Conservation (phyloP, 257 asterid species). For the Rehmannia glutinosa region DNA sequence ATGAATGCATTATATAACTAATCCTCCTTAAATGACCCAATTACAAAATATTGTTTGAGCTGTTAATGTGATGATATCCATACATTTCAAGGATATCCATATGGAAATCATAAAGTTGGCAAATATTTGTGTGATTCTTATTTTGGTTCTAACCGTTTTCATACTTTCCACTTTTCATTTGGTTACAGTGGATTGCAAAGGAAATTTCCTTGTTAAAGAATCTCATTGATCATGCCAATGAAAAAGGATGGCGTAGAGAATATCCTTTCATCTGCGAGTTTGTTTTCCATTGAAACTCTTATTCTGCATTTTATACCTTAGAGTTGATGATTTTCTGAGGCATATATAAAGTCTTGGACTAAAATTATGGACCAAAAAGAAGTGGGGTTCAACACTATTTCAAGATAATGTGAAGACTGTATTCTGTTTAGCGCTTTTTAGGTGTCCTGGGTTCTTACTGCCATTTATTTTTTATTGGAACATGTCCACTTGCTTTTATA, state of each 20-base stretch:
- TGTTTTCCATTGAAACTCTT: not conserved
- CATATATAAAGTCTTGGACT: conserved; percentile 3
- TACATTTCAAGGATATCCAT: not conserved
- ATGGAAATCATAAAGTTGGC: not conserved
- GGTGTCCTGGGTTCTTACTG: no score
- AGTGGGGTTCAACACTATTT: not conserved
- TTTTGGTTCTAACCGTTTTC: not conserved
- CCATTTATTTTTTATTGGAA: not conserved
- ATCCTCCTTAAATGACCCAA: no score
- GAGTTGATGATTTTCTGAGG: not conserved
- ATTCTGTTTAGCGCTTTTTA: not conserved
- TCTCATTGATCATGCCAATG: conserved; percentile 75
- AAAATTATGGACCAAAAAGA: not conserved
- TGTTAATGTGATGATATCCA: no score
- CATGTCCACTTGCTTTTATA: not conserved
- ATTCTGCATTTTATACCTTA: not conserved
- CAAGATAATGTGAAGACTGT: not conserved
- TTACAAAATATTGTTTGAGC: no score
- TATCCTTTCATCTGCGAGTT: conserved; percentile 59
- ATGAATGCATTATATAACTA: no score
- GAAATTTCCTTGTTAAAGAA: conserved; percentile 49
- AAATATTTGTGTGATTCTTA: conserved; percentile 10
- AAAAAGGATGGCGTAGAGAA: conserved; percentile 86
- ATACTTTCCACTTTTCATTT: conserved; percentile 19
- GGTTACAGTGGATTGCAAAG: conserved; percentile 66